Evolutionary conservation across 106 monocot species (phyloP).

Genomic region (Dendrobium officinale): DNA sequence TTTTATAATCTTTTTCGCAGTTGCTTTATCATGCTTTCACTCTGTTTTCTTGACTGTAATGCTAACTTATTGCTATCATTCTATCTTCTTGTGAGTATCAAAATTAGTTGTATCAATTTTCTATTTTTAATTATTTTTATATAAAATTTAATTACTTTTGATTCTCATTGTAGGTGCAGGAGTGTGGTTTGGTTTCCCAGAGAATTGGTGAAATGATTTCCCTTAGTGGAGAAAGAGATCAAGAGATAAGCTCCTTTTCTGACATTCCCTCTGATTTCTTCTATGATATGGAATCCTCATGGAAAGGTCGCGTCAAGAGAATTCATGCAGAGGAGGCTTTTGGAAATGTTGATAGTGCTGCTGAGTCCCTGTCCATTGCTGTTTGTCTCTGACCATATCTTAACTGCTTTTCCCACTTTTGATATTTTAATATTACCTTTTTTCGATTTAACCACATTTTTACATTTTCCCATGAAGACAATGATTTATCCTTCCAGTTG

Average conservation of each 20-base stretch:
- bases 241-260: slow-evolving; percentile 58
- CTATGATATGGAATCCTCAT: slow-evolving; percentile 82
- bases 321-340: slow-evolving; percentile 81
- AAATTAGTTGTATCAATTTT: neutral
- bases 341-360: slow-evolving; percentile 68
- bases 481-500: neutral
- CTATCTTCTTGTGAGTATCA: neutral
- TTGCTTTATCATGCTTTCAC: neutral
- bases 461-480: neutral
- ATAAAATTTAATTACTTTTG: neutral
- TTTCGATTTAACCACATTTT: neutral
- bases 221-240: slow-evolving; percentile 62
- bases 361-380: slow-evolving; percentile 48
- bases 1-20: neutral
- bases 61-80: neutral
- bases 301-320: slow-evolving; percentile 89
- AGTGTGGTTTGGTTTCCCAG: slow-evolving; percentile 63
- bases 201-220: slow-evolving; percentile 84
- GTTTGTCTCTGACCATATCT: slow-evolving; percentile 27
- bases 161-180: slow-evolving; percentile 40
- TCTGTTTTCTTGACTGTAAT: neutral
- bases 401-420: neutral
- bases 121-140: neutral
- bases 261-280: slow-evolving; percentile 77
- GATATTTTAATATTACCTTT: neutral